Base-by-base conservation (phyloP, 2,329 filamentous ascomycete genomes). In the Penicillium sp. region DNA sequence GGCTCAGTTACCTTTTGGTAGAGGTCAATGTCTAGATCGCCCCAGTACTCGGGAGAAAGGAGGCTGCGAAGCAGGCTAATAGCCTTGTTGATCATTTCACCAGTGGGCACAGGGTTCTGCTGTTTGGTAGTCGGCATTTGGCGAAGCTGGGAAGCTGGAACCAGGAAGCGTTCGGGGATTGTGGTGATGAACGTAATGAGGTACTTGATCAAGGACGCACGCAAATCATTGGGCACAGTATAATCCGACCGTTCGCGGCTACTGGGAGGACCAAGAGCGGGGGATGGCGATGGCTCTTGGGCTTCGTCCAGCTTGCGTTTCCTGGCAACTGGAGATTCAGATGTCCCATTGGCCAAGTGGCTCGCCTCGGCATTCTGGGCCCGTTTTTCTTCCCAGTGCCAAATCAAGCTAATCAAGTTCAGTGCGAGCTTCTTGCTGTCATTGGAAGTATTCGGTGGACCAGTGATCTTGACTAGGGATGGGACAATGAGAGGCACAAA, bases 161-260 rank as follows among this genome's bases (percentile, higher is more conserved):
- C 83, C 20, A 87, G 86, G 70, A 89, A 97, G 34, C 92, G 85
- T 73, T 97, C 94, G 18, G 89, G 88, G 22, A 97, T 81, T 49
- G 91, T 89, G 1, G 92, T 92, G 64, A 97, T 96, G 74, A 97
- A 97, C 58, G 94, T 90, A 31, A 97, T 89, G 32, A 99, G 83
- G 69, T 97, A 99, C 74, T 96, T 97, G 46, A 97, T 83, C 79
- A 99, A 88, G 72, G 91, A 88, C 42, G 87, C 83, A 20, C 92
- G 85, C 52, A 89, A 85, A 1, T 83, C 72, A 0, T 82, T 71
- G 9, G 89, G 84, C 26, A 93, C 86, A 59, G 83, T 80, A 63
- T 89, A 92, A 54, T 92, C 89, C 0, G 77, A 74, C 57, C 81
- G 81, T 47, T 86, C 86, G 39, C 67, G 68, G 32, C 60, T 63